Base-by-base conservation (phyloP, 495 filamentous ascomycete genomes). In the Podospora anserina region DNA sequence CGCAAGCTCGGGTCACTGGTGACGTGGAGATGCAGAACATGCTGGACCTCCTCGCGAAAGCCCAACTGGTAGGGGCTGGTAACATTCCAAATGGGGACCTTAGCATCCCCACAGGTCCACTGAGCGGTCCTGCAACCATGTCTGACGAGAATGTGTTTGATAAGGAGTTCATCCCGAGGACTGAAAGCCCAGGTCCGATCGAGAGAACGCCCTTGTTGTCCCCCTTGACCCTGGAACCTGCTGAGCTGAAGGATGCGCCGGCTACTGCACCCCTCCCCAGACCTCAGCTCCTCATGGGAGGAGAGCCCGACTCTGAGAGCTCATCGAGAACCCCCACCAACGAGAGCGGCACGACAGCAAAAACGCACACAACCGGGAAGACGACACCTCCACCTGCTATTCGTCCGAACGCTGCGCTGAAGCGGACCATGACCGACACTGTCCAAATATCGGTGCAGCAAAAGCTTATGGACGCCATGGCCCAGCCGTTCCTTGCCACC, bases 11-110 rank as follows among this genome's bases (percentile, higher is more conserved):
- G 73, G 82, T 89, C 58, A 88, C 84, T 66, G 93, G 94, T 5
- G 94, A 97, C 75, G 80, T 90, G 63, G 96, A 98, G 73, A 85
- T 92, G 62, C 93, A 97, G 75, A 88, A 89, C 73, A 92, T 97
- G 90, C 87, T 97, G 77, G 93, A 98, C 73, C 82, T 98, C 23
- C 80, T 97, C 64, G 86, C 90, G 19, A 88, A 88, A 70, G 90
- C 94, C 49, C 90, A 93, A 62, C 77, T 97, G 18, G 83, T 94
- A 54, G 86, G 88, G 81, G 89, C 75, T 66, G 80, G 73, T 69
- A 85, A 73, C 75, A 74, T 78, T 74, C 72, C 80, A 69, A 77
- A 83, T 75, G 63, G 78, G 64, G 76, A 84, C 73, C 32, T 76
- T 77, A 66, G 80, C 71, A 49, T 78, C 72, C 23, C 75, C 77